Base-by-base conservation (phyloP, 495 filamentous ascomycete genomes). In the Cercophora sp. region DNA sequence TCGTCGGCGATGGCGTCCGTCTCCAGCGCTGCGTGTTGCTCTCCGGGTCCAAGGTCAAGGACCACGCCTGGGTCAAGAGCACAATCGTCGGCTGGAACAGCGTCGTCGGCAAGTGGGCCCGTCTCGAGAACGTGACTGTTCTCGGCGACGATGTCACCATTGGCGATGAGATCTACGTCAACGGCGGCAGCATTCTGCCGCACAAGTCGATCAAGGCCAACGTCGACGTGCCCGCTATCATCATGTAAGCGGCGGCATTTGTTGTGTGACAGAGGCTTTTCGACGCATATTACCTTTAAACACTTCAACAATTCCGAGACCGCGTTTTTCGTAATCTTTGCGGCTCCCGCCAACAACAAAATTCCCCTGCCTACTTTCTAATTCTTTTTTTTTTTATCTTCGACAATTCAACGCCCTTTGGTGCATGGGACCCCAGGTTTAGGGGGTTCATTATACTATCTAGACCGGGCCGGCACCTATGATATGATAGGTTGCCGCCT, bases 1-100 rank as follows among this genome's bases (percentile, higher is more conserved):
- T 96, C 26, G 79, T 99, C 49, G 93, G 93, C 40, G 94, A 99
- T 56, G 94, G 93, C 62, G 93, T 96, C 27, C 81, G 93, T 49
- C 78, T 99, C 60, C 93, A 99, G 74, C 85, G 93, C 51, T 96
- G 89, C 68, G 94, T 97, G 22, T 72, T 99, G 15, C 79, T 99
- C 53, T 81, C 84, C 52, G 87, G 89, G 61, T 86, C 86, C 67
- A 96, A 91, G 75, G 87, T 96, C 66, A 97, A 96, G 81, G 93
- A 99, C 69, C 93, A 99, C 70, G 93, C 93, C 9, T 99, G 93
- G 93, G 82, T 99, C 68, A 99, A 99, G 82, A 92, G 87, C 61
- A 95, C 93, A 59, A 99, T 99, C 66, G 92, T 99, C 10, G 93
- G 93, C 59, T 99, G 93, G 93, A 97, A 97, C 77, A 95, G 89